Base-by-base conservation (phyloP, 2,329 filamentous ascomycete genomes). In the Pestalotiopsis sp. region DNA sequence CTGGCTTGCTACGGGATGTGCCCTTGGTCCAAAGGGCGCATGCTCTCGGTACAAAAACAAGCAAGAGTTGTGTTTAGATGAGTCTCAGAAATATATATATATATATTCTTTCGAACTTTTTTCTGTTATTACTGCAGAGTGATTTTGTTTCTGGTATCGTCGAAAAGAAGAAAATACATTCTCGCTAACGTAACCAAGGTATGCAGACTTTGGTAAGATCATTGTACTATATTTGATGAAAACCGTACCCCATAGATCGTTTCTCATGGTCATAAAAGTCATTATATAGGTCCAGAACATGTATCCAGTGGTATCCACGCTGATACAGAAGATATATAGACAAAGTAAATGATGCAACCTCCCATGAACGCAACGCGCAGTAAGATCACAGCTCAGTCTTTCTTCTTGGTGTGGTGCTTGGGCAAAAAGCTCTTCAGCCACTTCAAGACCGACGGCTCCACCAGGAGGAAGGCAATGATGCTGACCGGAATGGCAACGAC, bases 401-500 rank as follows among this genome's bases (percentile, higher is more conserved):
- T 66, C 20, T 66, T 45, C 23, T 60, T 45, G 1, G 59, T 31
- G 2, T 3, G 11, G n/a, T 56, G 23, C 17, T 38, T 17, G 9
- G 63, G 63, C 7, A 58, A 17, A 4, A 59, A 60, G 2, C 20
- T 41, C 14, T 36, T 31, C 23, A 66, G 7, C 14, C n/a, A 36
- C 41, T 5, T 25, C 23, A 66, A 7, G 3, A 66, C 64, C 2
- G 27, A 20, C 0, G 52, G 64, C 4, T 66, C 64, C n/a, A 66
- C 64, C 1, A 66, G 36, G 13, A 74, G 61, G 57, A 71, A 74
- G 25, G 72, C 74, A 11, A 70, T 56, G 14, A 70, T 27, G 61
- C 70, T 72, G 68, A 74, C 66, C 62, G 74, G 74, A 17, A 72
- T 49, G n/a, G 74, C 74, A 56, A 74, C 72, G 60, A 66, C 69